Conservation (phyloP, 2,329 filamentous ascomycete species). For the Didymella sp. region DNA sequence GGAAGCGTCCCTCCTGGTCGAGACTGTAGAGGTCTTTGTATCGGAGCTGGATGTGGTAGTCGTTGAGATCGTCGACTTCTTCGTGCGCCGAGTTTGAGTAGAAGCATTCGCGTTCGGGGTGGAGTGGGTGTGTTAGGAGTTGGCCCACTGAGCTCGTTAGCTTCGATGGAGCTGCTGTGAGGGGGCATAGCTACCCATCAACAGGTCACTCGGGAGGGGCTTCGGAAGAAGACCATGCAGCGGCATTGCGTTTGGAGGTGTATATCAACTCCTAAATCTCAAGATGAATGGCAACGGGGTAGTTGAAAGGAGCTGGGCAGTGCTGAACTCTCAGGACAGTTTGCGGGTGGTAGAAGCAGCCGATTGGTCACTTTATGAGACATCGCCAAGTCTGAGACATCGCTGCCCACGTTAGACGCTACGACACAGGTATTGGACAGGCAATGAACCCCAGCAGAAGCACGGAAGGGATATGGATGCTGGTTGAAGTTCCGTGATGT, state of each 20-base stretch:
- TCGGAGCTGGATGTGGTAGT: slow-evolving; percentile 50
- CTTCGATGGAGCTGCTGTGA: slow-evolving; percentile 9
- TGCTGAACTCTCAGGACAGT: slow-evolving; percentile 7
- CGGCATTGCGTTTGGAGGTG: slow-evolving; percentile 30
- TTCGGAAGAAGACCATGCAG: slow-evolving; percentile 48
- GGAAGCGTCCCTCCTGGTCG: slow-evolving; percentile 48
- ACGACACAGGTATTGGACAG: slow-evolving; percentile 17
- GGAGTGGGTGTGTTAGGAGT: slow-evolving; percentile 47
- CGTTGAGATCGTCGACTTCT: slow-evolving; percentile 48
- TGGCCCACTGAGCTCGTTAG: slow-evolving; percentile 41
- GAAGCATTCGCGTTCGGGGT: slow-evolving; percentile 48
- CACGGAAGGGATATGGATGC: neutral
- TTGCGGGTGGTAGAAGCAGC: slow-evolving; percentile 3
- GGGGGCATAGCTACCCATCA: slow-evolving; percentile 22
- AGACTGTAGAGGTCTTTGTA: slow-evolving; percentile 50
- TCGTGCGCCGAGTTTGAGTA: slow-evolving; percentile 44
- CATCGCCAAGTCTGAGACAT: slow-evolving; percentile 10
- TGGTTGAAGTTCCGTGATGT: neutral
- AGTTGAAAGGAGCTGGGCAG: neutral
- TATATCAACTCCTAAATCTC: neutral
- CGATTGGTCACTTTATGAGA: too few species aligned
- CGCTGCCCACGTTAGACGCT: slow-evolving; percentile 17
- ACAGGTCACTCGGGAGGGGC: slow-evolving; percentile 43
- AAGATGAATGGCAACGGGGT: neutral
- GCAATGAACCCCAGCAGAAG: neutral